Conservation (phyloP, 108 stramenopile genomes). For the Pseudonitzschia delicatissima region DNA sequence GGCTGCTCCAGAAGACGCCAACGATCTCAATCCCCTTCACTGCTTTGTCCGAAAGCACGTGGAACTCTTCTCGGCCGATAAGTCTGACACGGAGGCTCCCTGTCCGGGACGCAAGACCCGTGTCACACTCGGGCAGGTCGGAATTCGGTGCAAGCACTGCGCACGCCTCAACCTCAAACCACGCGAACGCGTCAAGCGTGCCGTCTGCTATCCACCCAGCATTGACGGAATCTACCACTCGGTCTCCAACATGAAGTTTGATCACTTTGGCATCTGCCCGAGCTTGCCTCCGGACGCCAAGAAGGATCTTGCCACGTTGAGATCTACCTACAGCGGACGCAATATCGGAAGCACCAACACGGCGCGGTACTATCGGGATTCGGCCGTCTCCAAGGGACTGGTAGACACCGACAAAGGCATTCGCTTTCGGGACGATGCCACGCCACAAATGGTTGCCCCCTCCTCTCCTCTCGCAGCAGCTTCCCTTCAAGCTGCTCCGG, state of each 20-base stretch:
- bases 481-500: background rate
- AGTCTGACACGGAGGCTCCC: conserved; percentile 41
- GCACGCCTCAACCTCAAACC: conserved; percentile 8
- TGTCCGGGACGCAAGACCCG: conserved; percentile 50
- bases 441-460: background rate
- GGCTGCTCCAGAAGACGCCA: conserved; percentile 12
- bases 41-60: conserved; percentile 61
- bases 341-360: conserved; percentile 23
- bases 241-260: conserved; percentile 60
- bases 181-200: conserved; percentile 44
- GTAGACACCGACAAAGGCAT: conserved; percentile 44
- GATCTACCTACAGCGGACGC: conserved; percentile 17
- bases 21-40: conserved; percentile 45
- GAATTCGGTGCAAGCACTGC: conserved; percentile 53
- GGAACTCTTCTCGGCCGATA: conserved; percentile 49
- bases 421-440: conserved; percentile 18
- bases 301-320: conserved; percentile 23
- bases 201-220: conserved; percentile 49
- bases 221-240: conserved; percentile 45
- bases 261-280: conserved; percentile 42
- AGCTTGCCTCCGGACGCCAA: conserved; percentile 21
- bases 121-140: conserved; percentile 46
- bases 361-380: conserved; percentile 46
- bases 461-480: background rate
- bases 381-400: conserved; percentile 44